Evolutionary conservation across 225 moss, liverwort and hornwort species (phyloP).

Genomic region (Climacium dendroides): DNA sequence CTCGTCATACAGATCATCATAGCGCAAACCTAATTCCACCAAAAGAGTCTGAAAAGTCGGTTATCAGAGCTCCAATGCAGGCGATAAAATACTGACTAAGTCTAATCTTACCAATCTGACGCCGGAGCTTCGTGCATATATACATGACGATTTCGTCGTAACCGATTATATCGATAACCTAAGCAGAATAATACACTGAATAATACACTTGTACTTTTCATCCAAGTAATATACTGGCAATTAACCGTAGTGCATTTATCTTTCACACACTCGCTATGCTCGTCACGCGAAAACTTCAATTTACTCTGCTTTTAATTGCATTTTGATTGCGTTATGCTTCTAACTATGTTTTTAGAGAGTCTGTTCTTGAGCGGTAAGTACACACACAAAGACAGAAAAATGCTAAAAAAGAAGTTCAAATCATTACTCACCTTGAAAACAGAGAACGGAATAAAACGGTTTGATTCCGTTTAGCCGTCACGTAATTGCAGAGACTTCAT

Average conservation of each 20-base stretch:
- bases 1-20: constrained; percentile 78
- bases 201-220: not conserved
- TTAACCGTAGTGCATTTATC: not conserved
- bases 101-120: not conserved
- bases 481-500: too few species aligned
- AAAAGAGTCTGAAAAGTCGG: not conserved
- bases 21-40: constrained; percentile 52
- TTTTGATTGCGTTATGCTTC: not conserved
- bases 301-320: not conserved
- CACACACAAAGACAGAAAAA: not conserved
- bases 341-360: too few species aligned
- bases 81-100: not conserved
- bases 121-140: not conserved
- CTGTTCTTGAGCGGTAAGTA: not conserved
- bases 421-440: not conserved
- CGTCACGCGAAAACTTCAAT: not conserved
- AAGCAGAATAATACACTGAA: not conserved
- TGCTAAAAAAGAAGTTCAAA: not conserved
- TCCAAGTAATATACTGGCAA: not conserved
- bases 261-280: not conserved
- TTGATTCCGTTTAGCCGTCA: not conserved
- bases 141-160: not conserved
- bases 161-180: not conserved
- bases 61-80: not conserved
- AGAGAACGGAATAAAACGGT: not conserved